These are phyloP conservation scores for Elsinoe batatas DNA, from an alignment of 2,329 filamentous ascomycete species.

Conservation along the genomic window DNA sequence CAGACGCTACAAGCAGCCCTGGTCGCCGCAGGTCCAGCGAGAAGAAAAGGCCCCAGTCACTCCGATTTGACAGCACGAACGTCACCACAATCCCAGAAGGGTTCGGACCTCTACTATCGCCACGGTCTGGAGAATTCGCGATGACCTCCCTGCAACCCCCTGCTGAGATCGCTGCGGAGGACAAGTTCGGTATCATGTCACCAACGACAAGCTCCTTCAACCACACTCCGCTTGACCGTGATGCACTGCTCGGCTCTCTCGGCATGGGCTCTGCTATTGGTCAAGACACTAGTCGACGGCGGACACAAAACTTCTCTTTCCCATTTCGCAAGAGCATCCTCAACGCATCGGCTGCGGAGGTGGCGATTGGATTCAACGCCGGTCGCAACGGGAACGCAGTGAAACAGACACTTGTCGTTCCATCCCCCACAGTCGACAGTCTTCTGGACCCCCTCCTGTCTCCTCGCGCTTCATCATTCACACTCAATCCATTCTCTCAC, in stretches of 20 bases:
- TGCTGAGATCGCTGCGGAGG: slow-evolving; percentile 24
- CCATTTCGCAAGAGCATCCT: slow-evolving; percentile 9
- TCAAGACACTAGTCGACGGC: slow-evolving; percentile 8
- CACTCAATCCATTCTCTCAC: slow-evolving; percentile 52
- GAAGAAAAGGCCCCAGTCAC: slow-evolving; percentile 15
- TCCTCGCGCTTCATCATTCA: slow-evolving; percentile 63
- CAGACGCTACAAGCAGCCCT: slow-evolving; percentile 20
- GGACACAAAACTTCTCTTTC: slow-evolving; percentile 11
- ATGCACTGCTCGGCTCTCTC: slow-evolving; percentile 26
- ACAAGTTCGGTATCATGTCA: slow-evolving; percentile 31
- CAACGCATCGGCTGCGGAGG: not conserved
- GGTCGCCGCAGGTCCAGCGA: not conserved
- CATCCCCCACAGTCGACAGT: slow-evolving; percentile 14
- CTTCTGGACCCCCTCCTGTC: slow-evolving; percentile 53
- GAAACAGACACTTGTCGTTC: slow-evolving; percentile 16
- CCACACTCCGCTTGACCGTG: slow-evolving; percentile 26
- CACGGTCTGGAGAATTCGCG: slow-evolving; percentile 30
- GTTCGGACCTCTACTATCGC: slow-evolving; percentile 25
- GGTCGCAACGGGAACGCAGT: slow-evolving; percentile 26
- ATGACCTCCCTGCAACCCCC: slow-evolving; percentile 27
- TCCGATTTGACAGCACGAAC: slow-evolving; percentile 12
- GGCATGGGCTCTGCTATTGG: slow-evolving; percentile 26
- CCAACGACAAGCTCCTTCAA: slow-evolving; percentile 34
- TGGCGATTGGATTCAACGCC: slow-evolving; percentile 19
- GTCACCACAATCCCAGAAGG: slow-evolving; percentile 5